These are phyloP conservation scores for Pseudogymnoascus destructans DNA, from an alignment of 2,329 filamentous ascomycete species.

Conservation along the genomic window DNA sequence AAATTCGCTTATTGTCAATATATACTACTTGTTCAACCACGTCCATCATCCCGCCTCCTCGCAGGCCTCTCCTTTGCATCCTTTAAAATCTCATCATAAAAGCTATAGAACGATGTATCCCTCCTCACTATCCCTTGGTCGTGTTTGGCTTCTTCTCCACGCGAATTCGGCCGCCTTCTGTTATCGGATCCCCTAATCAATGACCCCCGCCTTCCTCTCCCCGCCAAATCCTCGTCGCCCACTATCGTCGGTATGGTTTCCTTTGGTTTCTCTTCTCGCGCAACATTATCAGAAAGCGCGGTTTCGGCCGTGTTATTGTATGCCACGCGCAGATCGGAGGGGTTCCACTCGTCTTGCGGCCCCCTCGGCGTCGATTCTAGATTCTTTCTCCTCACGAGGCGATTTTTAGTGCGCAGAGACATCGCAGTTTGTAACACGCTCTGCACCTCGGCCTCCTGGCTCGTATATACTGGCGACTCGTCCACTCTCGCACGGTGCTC, in stretches of 20 bases:
- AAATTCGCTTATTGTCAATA: background rate
- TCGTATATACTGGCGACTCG: background rate
- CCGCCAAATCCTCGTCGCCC: no score
- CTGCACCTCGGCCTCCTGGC: background rate
- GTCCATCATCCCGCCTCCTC: background rate
- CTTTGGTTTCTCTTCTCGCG: background rate
- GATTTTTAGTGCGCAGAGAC: background rate
- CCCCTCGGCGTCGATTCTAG: background rate
- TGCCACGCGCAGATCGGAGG: background rate
- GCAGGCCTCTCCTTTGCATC: background rate
- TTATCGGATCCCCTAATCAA: background rate
- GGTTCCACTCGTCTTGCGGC: background rate
- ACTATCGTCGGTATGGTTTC: background rate
- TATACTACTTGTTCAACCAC: background rate
- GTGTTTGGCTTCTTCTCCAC: background rate
- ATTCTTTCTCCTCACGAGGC: background rate
- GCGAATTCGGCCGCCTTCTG: background rate
- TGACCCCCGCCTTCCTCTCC: background rate
- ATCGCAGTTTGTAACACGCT: background rate
- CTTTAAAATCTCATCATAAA: constrained; percentile 3
- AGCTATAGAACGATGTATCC: background rate
- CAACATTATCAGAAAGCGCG: background rate
- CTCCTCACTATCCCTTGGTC: background rate
- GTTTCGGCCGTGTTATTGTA: background rate
- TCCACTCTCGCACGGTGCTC: background rate